Conservation (phyloP, 306 rosid genomes). For the Cicer pinnatifidum region DNA sequence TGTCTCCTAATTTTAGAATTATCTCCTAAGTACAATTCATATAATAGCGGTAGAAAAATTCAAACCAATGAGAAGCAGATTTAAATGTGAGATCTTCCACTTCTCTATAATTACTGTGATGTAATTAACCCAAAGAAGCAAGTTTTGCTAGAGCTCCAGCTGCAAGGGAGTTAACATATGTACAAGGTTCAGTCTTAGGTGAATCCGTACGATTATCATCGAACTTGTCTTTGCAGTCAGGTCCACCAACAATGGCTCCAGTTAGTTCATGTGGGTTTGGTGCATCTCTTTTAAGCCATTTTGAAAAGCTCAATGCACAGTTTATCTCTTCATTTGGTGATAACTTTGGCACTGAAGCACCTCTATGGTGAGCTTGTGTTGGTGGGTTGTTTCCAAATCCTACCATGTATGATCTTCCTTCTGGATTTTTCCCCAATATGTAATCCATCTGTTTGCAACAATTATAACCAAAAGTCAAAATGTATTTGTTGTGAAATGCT, state of each 20-base stretch:
- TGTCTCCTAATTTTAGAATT: too few species aligned
- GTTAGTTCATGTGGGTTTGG: conserved; percentile 86
- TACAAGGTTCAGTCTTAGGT: conserved; percentile 76
- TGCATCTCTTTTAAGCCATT: conserved; percentile 55
- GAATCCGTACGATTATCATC: conserved; percentile 74
- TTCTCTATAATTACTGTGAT: too few species aligned
- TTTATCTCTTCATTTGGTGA: not conserved
- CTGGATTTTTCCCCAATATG: conserved; percentile 73
- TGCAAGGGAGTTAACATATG: conserved; percentile 79
- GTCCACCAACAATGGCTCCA: conserved; percentile 91
- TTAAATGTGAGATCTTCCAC: too few species aligned
- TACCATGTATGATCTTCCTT: conserved; percentile 78
- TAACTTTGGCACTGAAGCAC: conserved; percentile 68
- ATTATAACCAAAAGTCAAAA: too few species aligned
- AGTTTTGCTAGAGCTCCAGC: conserved; percentile 81
- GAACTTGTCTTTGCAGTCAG: conserved; percentile 66
- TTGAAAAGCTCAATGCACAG: conserved; percentile 58
- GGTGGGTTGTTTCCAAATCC: conserved; percentile 80
- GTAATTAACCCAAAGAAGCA: conserved; percentile 38
- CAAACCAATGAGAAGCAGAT: too few species aligned
- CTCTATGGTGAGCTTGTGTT: conserved; percentile 83
- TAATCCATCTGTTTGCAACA: conserved; percentile 63
- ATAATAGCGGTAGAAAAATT: too few species aligned
- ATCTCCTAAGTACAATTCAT: too few species aligned
- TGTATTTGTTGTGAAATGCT: too few species aligned